phyloP scores from a whole-genome alignment of 306 rosid species.

The Cucumis hystrix region DNA sequence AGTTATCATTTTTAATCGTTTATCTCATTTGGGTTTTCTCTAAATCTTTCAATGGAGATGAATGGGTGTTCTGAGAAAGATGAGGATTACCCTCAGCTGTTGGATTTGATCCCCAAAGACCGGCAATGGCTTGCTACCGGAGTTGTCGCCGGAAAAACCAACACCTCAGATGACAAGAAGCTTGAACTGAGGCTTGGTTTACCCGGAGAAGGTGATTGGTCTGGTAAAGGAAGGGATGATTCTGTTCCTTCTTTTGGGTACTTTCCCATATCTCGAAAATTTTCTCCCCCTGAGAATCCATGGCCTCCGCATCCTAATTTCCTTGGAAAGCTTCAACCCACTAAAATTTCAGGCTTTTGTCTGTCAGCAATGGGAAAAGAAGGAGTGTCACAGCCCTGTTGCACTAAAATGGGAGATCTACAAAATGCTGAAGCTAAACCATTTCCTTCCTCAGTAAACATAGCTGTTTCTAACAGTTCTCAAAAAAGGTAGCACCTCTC shows the following conservation, averaged over 20 bases:
- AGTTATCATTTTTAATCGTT: not conserved
- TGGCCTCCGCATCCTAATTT: constrained; percentile 25
- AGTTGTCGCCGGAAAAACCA: constrained; percentile 22
- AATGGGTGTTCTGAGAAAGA: constrained; percentile 44
- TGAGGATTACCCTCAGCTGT: constrained; percentile 40
- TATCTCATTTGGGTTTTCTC: not conserved
- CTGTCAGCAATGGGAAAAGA: not conserved
- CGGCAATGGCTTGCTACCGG: constrained; percentile 39
- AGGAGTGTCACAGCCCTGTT: not conserved
- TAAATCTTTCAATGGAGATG: constrained; percentile 19
- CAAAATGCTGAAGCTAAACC: constrained; percentile 42
- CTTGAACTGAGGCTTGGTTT: constrained; percentile 89
- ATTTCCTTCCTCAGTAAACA: constrained; percentile 32
- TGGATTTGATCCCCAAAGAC: constrained; percentile 55
- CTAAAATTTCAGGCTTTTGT: constrained; percentile 10
- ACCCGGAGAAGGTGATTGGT: constrained; percentile 62
- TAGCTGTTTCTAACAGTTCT: constrained; percentile 62
- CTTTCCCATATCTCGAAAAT: constrained; percentile 21
- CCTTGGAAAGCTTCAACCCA: constrained; percentile 13
- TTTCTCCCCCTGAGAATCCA: constrained; percentile 21
- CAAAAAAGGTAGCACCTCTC: constrained; percentile 69
- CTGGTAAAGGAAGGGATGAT: constrained; percentile 25
- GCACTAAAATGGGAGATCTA: constrained; percentile 36
- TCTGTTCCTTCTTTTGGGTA: constrained; percentile 42
- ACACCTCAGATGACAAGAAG: constrained; percentile 44